Evolutionary conservation across 257 asterid species (phyloP).

Genomic region (Solanum boliviense): DNA sequence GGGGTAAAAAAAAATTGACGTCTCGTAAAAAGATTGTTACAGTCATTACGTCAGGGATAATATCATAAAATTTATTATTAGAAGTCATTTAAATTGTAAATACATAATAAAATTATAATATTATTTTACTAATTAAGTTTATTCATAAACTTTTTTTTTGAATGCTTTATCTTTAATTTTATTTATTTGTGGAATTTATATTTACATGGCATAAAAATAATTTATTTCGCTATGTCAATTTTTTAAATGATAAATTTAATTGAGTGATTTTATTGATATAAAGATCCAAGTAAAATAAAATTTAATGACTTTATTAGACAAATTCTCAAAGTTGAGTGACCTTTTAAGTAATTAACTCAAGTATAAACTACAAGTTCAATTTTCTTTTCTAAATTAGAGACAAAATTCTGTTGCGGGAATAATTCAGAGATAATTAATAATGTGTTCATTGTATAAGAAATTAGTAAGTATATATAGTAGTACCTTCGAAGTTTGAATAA

Average conservation of each 20-base stretch:
- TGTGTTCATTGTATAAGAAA: not conserved
- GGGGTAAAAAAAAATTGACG: no score
- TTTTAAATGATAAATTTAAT: no score
- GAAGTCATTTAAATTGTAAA: no score
- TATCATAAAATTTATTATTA: no score
- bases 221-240: no score
- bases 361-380: not conserved
- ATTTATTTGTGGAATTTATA: not conserved
- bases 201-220: no score
- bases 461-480: not conserved
- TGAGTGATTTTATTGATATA: no score
- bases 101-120: no score
- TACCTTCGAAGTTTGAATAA: not conserved
- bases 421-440: not conserved
- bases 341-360: not conserved
- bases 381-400: not conserved
- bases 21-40: no score
- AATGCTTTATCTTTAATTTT: not conserved
- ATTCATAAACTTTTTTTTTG: not conserved
- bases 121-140: not conserved
- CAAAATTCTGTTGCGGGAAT: not conserved
- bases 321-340: not conserved
- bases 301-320: no score
- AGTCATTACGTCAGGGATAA: no score
- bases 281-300: no score